These are phyloP conservation scores for Eucalyptus sideroxylon DNA, from an alignment of 345 rosid genomes.

Conservation along the genomic window DNA sequence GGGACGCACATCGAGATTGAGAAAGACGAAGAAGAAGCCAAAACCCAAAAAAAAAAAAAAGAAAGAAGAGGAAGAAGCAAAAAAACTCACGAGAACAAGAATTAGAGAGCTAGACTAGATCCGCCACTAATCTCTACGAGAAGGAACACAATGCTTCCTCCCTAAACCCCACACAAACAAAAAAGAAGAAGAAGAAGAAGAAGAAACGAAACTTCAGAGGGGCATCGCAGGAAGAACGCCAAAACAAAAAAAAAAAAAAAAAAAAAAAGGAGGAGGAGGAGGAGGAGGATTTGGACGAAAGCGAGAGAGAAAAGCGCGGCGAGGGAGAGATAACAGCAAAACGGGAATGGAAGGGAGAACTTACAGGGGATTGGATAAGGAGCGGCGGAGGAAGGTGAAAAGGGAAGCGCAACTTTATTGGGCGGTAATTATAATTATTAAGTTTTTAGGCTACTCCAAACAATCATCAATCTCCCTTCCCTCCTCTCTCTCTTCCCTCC, in stretches of 20 bases:
- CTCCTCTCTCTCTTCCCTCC: accelerated
- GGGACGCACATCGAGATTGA: not conserved
- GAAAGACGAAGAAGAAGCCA: not conserved
- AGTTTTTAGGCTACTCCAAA: not conserved
- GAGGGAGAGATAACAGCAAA: not conserved
- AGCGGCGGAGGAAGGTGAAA: not conserved
- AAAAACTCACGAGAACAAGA: not conserved
- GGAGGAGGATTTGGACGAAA: not conserved
- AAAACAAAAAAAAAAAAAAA: not conserved
- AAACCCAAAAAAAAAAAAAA: not conserved
- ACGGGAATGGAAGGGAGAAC: conserved; percentile 3
- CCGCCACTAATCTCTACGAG: not conserved
- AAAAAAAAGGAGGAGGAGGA: accelerated
- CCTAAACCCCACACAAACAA: not conserved
- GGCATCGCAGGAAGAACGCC: not conserved
- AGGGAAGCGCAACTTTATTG: not conserved
- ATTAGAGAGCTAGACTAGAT: not conserved
- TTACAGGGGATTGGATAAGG: conserved; percentile 51
- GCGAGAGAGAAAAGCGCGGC: not conserved
- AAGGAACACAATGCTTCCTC: not conserved
- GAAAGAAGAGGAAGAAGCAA: not conserved
- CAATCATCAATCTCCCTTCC: not conserved
- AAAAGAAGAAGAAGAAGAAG: not conserved
- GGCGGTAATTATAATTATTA: not conserved
- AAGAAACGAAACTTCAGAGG: not conserved